phyloP scores from a whole-genome alignment of 805 yeast genomes.

The Candida ortonii region DNA sequence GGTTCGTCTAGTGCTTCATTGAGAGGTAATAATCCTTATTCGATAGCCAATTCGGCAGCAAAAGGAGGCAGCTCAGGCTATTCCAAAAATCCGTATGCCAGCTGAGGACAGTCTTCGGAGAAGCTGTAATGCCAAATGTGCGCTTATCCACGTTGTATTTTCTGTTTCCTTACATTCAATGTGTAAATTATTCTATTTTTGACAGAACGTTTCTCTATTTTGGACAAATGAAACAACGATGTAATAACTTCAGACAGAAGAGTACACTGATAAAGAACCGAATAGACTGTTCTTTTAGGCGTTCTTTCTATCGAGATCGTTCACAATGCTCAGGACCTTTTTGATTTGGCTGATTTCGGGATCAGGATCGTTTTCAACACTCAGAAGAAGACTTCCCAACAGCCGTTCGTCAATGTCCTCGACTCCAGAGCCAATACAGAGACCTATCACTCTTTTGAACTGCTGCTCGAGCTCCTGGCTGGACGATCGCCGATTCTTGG shows the following conservation, averaged over 20 bases:
- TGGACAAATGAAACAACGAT: too few species aligned
- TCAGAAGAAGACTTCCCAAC: slow-evolving; percentile 80
- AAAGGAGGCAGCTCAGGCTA: slow-evolving; percentile 13
- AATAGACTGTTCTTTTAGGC: too few species aligned
- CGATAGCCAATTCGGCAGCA: slow-evolving; percentile 23
- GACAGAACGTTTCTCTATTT: too few species aligned
- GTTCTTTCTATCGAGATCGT: slow-evolving; percentile 24
- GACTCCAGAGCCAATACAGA: slow-evolving; percentile 86
- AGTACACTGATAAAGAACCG: too few species aligned
- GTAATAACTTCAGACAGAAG: too few species aligned
- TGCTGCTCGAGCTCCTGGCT: slow-evolving; percentile 64
- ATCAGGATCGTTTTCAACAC: slow-evolving; percentile 84
- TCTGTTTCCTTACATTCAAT: too few species aligned
- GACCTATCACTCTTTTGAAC: slow-evolving; percentile 82
- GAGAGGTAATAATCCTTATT: slow-evolving; percentile 19
- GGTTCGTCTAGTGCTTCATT: slow-evolving; percentile 15
- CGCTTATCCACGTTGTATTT: too few species aligned
- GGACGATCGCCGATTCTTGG: slow-evolving; percentile 50
- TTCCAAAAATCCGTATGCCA: slow-evolving; percentile 23
- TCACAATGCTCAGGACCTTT: slow-evolving; percentile 34
- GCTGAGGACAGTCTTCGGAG: too few species aligned
- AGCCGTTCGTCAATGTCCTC: slow-evolving; percentile 58
- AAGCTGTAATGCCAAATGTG: too few species aligned
- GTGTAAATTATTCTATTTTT: too few species aligned
- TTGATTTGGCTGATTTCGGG: slow-evolving; percentile 35